Evolutionary conservation across 352 stramenopile species (phyloP).

Genomic region (Globisporangium spinosum): DNA sequence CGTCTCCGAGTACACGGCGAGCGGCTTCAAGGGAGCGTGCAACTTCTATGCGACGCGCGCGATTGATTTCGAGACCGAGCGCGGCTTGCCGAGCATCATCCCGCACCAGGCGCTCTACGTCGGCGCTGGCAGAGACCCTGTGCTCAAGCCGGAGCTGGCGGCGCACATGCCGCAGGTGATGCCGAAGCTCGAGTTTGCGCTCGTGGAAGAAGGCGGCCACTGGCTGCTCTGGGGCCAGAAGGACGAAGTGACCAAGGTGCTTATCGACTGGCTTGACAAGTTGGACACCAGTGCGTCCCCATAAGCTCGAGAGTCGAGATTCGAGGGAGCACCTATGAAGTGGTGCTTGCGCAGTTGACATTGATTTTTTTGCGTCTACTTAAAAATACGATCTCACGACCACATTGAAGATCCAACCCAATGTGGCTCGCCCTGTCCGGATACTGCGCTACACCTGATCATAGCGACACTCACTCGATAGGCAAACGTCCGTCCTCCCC

Average conservation of each 20-base stretch:
- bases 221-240: conserved; percentile 17
- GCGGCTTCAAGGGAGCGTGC: conserved; percentile 32
- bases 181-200: conserved; percentile 9
- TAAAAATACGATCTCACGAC: background rate
- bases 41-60: conserved; percentile 40
- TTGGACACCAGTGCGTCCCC: conserved; percentile 4
- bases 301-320: background rate
- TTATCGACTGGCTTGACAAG: conserved; percentile 12
- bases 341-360: background rate
- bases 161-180: conserved; percentile 29
- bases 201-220: conserved; percentile 15
- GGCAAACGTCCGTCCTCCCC: too few species aligned
- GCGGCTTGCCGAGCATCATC: conserved; percentile 27
- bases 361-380: background rate
- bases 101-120: conserved; percentile 44
- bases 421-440: too few species aligned
- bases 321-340: background rate
- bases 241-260: conserved; percentile 6
- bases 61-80: conserved; percentile 45
- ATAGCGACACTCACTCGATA: too few species aligned
- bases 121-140: conserved; percentile 30
- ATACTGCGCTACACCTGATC: too few species aligned
- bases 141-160: conserved; percentile 44
- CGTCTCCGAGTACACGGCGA: conserved; percentile 32
- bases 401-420: background rate